These are phyloP conservation scores for Pythium volutum DNA, from an alignment of 352 stramenopile species.

Conservation along the genomic window DNA sequence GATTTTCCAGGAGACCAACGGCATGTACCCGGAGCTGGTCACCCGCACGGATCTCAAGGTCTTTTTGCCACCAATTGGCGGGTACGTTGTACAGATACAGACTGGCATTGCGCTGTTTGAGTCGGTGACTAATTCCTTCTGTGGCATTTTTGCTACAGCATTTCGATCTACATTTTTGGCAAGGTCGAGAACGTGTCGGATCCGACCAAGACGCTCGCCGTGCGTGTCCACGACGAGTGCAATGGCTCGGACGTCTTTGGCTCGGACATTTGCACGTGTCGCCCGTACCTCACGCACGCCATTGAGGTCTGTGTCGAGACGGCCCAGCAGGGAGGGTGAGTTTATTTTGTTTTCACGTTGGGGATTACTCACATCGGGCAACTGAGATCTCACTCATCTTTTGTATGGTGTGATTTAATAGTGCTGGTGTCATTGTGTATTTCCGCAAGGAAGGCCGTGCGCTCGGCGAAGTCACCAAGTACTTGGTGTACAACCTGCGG, in stretches of 20 bases:
- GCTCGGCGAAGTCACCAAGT: constrained; percentile 99
- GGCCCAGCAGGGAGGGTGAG: constrained; percentile 93
- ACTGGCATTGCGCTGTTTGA: not conserved
- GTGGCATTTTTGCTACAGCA: constrained; percentile 25
- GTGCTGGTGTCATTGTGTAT: constrained; percentile 97
- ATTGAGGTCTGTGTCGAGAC: constrained; percentile 99
- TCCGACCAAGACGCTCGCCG: constrained; percentile 95
- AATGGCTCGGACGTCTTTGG: constrained; percentile 98
- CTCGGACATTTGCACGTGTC: constrained; percentile 99
- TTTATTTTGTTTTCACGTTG: not conserved
- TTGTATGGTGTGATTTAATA: constrained; percentile 20
- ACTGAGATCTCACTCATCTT: not conserved
- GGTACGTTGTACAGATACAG: constrained; percentile 38
- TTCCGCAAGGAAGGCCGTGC: constrained; percentile 98
- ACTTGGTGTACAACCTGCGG: constrained; percentile 99
- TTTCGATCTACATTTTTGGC: constrained; percentile 99
- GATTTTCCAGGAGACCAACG: constrained; percentile 99
- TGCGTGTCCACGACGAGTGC: constrained; percentile 99
- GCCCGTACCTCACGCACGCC: constrained; percentile 98
- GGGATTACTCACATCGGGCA: not conserved
- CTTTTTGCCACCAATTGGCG: constrained; percentile 98
- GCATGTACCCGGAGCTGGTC: constrained; percentile 99
- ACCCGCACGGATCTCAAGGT: constrained; percentile 98
- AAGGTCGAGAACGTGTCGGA: constrained; percentile 96
- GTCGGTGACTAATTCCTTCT: no score